phyloP scores from a whole-genome alignment of 225 moss, liverwort and hornwort genomes.

The Asterella californica region DNA sequence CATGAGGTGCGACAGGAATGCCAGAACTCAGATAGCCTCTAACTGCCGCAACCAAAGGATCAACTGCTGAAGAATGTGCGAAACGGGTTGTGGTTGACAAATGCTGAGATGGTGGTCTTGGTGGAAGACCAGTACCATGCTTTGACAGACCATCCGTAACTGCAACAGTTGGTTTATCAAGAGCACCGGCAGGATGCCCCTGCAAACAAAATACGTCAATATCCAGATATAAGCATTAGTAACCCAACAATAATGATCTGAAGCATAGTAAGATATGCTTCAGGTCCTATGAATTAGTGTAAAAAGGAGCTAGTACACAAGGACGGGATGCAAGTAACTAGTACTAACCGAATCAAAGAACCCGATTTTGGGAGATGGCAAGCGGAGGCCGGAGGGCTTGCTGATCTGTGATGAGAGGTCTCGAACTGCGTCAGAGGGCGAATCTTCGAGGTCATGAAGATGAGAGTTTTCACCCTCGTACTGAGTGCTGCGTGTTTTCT shows the following conservation, averaged over 20 bases:
- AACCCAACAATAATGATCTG: not conserved
- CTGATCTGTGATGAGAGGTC: constrained; percentile 12
- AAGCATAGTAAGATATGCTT: no score
- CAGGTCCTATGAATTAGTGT: no score
- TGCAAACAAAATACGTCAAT: constrained; percentile 16
- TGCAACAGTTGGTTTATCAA: constrained; percentile 10
- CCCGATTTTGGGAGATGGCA: constrained; percentile 47
- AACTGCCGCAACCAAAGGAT: constrained; percentile 4
- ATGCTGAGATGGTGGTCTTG: constrained; percentile 33
- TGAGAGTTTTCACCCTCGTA: not conserved
- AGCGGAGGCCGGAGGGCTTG: constrained; percentile 36
- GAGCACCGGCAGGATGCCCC: constrained; percentile 12
- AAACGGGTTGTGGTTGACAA: constrained; percentile 18
- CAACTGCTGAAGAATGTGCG: constrained; percentile 1
- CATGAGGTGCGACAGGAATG: constrained; percentile 38
- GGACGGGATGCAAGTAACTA: not conserved
- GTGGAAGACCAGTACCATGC: constrained; percentile 36
- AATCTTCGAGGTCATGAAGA: not conserved
- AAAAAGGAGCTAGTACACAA: not conserved
- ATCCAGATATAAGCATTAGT: not conserved
- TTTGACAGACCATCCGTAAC: constrained; percentile 17
- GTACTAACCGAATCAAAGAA: constrained; percentile 42
- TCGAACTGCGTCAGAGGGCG: not conserved
- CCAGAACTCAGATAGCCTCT: constrained; percentile 22
- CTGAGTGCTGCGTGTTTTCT: constrained; percentile 12